Base-by-base conservation (phyloP, 371 early-diverging fungal species). In the Conidiobolus incongruus region DNA sequence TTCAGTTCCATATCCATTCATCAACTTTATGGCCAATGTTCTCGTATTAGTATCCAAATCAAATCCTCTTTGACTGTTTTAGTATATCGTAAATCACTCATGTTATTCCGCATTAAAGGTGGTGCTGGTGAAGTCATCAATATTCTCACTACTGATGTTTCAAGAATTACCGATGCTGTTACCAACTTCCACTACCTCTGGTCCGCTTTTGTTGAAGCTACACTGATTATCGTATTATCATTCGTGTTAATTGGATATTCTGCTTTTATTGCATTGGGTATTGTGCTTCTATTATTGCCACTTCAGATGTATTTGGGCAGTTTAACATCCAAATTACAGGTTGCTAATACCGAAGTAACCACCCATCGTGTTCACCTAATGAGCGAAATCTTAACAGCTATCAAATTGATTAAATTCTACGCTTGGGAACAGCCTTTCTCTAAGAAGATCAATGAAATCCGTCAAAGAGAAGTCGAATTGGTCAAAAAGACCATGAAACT, bases 371-470 rank as follows among this genome's bases (percentile, higher is more conserved):
- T 76, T 10, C 72, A 73, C 40, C 53, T 76, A 29, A 73, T 80
- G 63, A 65, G 65, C 0, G 80, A 80, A 51, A 58, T 75, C 24
- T 48, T 80, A 29, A 77, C 77, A 0, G 73, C 74, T 22, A 74
- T 80, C 48, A 77, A 76, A 51, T 52, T 77, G 22, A 72, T 80
- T 51, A 80, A 80, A 52, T 75, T 75, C 49, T 76, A 77, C 49
- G 75, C 75, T 1, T 77, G 77, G 77, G 77, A 79, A 46, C 40
- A 51, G 1, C 66, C 52, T 29, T 64, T 62, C 38, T 47, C 56
- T 38, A 56, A 61, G 7, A 53, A 56, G 15, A 54, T 63, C 15
- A 48, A 47, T 20, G 52, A 52, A 5, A 60, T 63, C 6, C 53
- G 76, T 5, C 47, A 40, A 8, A 53, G 60, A 37, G 77, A 79